Evolutionary conservation across 1,139 yeast genomes (phyloP), one percentile per base, ranked within the genome.

Genomic region (Zygoascus meyerae): DNA sequence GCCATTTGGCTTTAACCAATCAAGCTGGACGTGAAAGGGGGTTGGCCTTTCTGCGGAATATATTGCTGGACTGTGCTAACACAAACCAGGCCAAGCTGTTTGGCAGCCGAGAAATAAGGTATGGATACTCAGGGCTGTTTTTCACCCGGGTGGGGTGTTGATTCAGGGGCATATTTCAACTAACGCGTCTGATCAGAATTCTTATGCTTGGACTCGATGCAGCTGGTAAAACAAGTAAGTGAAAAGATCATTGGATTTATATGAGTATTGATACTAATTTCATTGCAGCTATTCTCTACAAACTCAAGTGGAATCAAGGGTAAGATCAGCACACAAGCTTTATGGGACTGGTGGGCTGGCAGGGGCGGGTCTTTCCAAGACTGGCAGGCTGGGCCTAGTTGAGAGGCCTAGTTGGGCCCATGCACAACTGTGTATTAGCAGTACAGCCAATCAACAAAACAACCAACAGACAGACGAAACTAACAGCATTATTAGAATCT

Each of bases 141-240:
- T n/a, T 21, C 26, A 21, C 26, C 26, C 26, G 29, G 30, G 15
- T 4, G 34, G 21, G 26, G 33, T 21, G 44, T 10, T 36, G 33
- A 26, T 16, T 34, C 33, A 42, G 37, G 34, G 43, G 44, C 16
- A 32, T 16, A 35, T 21, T 37, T 29, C 29, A n/a, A 14, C 51
- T 48, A 46, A 48, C 49, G 18, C 36, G 36, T 21, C 7, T 4
- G 26, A 11, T 10, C 44, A 70, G 94, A 63, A 83, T 89, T 63
- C 75, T 89, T 57, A 87, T 89, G 95, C 76, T 89, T 54, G 97
- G 97, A 12, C 74, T 89, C 54, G 96, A 87, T 64, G 86, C 87
- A 56, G 95, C 95, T 3, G 96, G 96, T 44, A 87, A 87, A 66
- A 87, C 96, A 11, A 86, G 84, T 70, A 63, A 50, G 72, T 67